A percentile compares a stretch with the other conserved stretches of the same genome.
Evolutionary conservation across 495 filamentous ascomycete species (phyloP).

Genomic region (Aspergillus sclerotioniger): DNA sequence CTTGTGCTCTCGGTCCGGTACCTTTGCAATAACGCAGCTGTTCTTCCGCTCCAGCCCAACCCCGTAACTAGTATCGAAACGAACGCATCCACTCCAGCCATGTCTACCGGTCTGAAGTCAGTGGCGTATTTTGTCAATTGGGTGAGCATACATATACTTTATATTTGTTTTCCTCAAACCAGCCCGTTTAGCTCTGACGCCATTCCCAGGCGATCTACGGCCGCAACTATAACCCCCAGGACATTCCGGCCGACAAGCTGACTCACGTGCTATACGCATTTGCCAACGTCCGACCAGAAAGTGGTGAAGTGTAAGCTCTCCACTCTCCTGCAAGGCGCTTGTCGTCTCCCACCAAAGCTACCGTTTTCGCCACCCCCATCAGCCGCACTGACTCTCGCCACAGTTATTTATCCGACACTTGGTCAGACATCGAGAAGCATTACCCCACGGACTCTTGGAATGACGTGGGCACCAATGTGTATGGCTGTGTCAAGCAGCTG

Average conservation of each 20-base stretch:
- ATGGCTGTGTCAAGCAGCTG: constrained; percentile 83
- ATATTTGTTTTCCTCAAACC: not conserved
- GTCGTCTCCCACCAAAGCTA: not conserved
- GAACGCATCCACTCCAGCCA: constrained; percentile 22
- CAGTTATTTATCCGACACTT: constrained; percentile 74
- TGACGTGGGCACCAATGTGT: constrained; percentile 44
- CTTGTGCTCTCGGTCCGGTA: constrained; percentile 18
- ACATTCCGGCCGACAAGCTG: constrained; percentile 81
- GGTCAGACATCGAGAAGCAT: constrained; percentile 87
- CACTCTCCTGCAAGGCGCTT: not conserved
- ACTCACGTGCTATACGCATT: constrained; percentile 94
- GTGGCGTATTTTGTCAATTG: constrained; percentile 59
- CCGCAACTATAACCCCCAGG: constrained; percentile 79
- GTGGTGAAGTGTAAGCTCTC: constrained; percentile 68
- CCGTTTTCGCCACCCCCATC: not conserved
- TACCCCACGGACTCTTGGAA: constrained; percentile 55
- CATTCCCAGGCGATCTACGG: constrained; percentile 75
- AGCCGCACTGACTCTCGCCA: constrained; percentile 2
- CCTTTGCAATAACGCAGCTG: constrained; percentile 21
- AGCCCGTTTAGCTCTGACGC: constrained; percentile 1
- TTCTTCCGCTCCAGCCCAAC: constrained; percentile 11
- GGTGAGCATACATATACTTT: constrained; percentile 36
- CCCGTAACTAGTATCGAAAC: constrained; percentile 7
- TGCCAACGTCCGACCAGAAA: constrained; percentile 72
- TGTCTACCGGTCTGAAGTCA: constrained; percentile 39